Conservation (phyloP, 2,329 filamentous ascomycete genomes). For the Colletotrichum sp. region DNA sequence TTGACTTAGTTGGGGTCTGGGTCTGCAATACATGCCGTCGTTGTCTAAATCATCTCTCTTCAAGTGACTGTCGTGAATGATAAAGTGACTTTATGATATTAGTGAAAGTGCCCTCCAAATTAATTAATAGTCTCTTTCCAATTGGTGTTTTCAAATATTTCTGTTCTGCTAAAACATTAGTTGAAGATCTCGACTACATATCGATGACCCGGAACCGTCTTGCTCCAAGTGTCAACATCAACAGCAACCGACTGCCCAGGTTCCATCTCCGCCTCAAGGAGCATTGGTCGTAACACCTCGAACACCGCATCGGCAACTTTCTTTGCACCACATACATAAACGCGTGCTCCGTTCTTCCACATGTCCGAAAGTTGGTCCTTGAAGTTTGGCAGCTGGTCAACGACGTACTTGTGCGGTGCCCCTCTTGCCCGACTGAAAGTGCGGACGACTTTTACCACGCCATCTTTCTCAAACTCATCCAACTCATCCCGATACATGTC, state of each 20-base stretch:
- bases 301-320: constrained; percentile 37
- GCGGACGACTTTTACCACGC: constrained; percentile 64
- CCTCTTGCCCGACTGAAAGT: constrained; percentile 57
- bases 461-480: constrained; percentile 61
- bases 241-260: neutral
- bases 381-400: neutral
- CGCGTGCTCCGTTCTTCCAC: constrained; percentile 52
- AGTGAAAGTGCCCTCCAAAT: too few species aligned
- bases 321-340: constrained; percentile 70
- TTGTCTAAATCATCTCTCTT: neutral
- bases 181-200: neutral
- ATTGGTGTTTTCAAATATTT: too few species aligned
- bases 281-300: neutral
- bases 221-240: neutral
- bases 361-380: neutral
- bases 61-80: neutral
- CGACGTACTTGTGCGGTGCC: constrained; percentile 21
- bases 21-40: neutral
- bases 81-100: too few species aligned
- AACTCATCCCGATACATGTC: constrained; percentile 66
- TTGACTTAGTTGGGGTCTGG: neutral
- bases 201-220: neutral
- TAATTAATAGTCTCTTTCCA: too few species aligned
- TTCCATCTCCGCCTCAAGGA: neutral
- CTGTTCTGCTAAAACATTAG: too few species aligned